These are phyloP conservation scores for Piromyces sp. DNA, from an alignment of 192 early-diverging fungal genomes.

Conservation along the genomic window DNA sequence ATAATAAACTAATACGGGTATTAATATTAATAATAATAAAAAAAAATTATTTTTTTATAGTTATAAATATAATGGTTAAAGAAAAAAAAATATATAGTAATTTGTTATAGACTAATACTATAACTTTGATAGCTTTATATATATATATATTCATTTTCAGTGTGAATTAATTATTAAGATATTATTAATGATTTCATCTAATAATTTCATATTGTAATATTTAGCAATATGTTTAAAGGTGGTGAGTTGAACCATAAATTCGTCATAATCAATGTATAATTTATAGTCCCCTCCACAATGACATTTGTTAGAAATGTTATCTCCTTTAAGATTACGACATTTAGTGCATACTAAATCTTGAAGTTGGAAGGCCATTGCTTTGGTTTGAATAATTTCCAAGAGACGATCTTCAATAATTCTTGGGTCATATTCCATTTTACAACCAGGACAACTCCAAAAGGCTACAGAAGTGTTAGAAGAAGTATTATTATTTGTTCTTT, in stretches of 20 bases:
- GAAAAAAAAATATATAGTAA: too few species aligned
- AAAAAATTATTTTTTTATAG: too few species aligned
- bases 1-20: too few species aligned
- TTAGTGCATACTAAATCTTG: conserved; percentile 73
- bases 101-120: too few species aligned
- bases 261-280: neutral
- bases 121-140: too few species aligned
- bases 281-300: neutral
- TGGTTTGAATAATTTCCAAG: conserved; percentile 48
- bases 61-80: too few species aligned
- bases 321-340: conserved; percentile 49
- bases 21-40: too few species aligned
- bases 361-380: conserved; percentile 59
- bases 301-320: neutral
- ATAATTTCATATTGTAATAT: neutral
- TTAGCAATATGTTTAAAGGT: neutral
- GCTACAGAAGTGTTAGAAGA: neutral
- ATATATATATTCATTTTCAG: too few species aligned
- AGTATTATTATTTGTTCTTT: neutral
- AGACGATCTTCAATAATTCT: conserved; percentile 64
- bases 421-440: conserved; percentile 62
- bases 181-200: neutral
- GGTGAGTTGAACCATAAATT: neutral
- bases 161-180: neutral
- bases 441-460: conserved; percentile 58